Conservation (phyloP, 2,329 filamentous ascomycete genomes). For the Ceratocystis diversiconidia region DNA sequence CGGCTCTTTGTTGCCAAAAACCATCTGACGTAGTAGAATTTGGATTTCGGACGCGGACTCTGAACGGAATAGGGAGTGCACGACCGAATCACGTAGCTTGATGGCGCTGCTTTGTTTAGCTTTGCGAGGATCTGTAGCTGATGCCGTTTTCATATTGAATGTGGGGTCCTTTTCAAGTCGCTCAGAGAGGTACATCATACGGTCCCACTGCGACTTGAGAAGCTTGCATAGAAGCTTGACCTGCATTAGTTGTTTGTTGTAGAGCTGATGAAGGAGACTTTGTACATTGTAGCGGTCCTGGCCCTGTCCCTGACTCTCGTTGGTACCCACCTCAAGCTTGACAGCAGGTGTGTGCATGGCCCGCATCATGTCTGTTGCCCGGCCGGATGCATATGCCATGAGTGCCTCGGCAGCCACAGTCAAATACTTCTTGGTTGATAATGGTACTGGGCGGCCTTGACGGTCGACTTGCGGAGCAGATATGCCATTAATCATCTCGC, state of each 20-base stretch:
- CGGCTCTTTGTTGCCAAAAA: not conserved
- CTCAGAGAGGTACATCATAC: constrained; percentile 19
- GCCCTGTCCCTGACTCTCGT: too few species aligned
- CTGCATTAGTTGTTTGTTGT: constrained; percentile 4
- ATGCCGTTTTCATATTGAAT: constrained; percentile 2
- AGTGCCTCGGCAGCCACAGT: constrained; percentile 10
- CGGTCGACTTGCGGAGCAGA: not conserved
- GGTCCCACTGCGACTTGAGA: constrained; percentile 20
- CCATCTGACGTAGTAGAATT: not conserved
- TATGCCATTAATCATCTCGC: constrained; percentile 13
- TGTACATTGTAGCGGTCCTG: not conserved
- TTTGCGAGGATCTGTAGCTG: constrained; percentile 1
- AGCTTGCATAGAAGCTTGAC: constrained; percentile 11
- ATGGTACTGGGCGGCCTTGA: not conserved
- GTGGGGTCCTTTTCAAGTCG: constrained; percentile 9
- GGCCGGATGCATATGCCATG: constrained; percentile 13
- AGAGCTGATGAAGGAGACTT: constrained; percentile 4
- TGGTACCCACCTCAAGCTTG: not conserved
- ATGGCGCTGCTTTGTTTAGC: constrained; percentile 15
- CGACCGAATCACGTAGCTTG: constrained; percentile 9
- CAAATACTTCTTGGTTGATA: constrained; percentile 11
- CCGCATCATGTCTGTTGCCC: constrained; percentile 10
- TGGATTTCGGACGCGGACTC: not conserved
- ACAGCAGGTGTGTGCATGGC: constrained; percentile 10
- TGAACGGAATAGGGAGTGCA: constrained; percentile 5